A percentile compares a stretch with the other conserved stretches of the same genome.
Evolutionary conservation across 2,329 filamentous ascomycete genomes (phyloP).

Genomic region (Fonsecaea pedrosoi): DNA sequence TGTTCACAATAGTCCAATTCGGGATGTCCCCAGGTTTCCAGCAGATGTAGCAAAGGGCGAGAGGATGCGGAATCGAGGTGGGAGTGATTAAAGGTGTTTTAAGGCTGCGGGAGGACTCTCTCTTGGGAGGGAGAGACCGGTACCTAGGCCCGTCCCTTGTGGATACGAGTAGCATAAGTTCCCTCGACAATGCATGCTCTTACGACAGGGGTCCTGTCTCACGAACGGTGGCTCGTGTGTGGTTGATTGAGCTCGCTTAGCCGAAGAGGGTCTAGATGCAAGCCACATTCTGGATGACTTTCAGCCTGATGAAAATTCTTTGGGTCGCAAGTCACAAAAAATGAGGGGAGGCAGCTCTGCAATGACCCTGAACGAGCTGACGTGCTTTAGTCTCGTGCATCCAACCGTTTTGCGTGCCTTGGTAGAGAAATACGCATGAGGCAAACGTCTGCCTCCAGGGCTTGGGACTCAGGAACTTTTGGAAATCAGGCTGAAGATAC

Average conservation of each 20-base stretch:
- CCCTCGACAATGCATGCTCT: not conserved
- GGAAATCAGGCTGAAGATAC: constrained; percentile 18
- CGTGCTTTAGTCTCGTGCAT: not conserved
- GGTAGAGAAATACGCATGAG: not conserved
- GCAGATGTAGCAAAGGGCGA: not conserved
- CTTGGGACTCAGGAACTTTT: constrained; percentile 6
- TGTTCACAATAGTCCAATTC: not conserved
- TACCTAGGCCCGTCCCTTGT: not conserved
- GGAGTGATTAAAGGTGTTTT: constrained; percentile 3
- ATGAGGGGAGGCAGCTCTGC: not conserved
- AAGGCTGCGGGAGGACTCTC: constrained; percentile 3
- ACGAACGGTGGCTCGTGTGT: not conserved
- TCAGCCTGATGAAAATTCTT: constrained; percentile 5
- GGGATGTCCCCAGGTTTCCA: not conserved
- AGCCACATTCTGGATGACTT: constrained; percentile 13
- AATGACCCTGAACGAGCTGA: not conserved
- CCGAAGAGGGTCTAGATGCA: not conserved
- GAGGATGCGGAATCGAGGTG: not conserved
- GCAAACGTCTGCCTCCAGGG: not conserved
- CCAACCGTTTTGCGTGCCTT: not conserved
- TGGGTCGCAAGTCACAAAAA: not conserved
- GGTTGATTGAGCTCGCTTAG: not conserved
- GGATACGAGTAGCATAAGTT: not conserved
- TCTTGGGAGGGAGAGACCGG: not conserved
- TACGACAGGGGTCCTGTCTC: not conserved